A percentile compares a stretch with the other conserved stretches of the same genome.
Conservation (phyloP, 169 alveolate species). For the Neospora caninum region DNA sequence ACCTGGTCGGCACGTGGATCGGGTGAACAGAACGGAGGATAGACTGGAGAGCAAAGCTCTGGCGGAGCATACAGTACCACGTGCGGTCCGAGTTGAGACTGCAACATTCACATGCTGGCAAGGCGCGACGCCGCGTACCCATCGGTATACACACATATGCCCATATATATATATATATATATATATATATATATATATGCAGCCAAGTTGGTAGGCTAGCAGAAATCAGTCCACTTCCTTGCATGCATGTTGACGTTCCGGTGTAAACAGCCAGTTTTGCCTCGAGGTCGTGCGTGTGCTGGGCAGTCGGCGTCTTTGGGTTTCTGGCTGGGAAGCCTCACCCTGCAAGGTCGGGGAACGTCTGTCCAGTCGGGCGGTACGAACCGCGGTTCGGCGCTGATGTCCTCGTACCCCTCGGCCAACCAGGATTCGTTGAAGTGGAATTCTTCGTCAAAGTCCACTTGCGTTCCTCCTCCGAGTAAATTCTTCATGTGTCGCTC, state of each 20-base stretch:
- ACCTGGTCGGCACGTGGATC: too few relatives aligned
- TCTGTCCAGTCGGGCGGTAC: neutral
- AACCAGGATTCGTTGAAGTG: neutral
- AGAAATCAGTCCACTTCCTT: neutral
- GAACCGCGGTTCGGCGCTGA: conserved; percentile 31
- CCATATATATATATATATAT: neutral
- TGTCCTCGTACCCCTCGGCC: neutral
- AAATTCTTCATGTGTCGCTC: neutral
- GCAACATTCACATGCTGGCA: too few relatives aligned
- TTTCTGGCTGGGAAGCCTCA: too few relatives aligned
- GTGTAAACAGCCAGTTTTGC: too few relatives aligned
- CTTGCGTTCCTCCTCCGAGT: neutral
- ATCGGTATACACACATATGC: neutral
- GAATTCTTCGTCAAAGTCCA: neutral
- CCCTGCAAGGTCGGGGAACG: conserved; percentile 2
- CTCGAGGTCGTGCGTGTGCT: too few relatives aligned
- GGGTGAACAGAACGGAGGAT: too few relatives aligned
- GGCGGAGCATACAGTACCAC: too few relatives aligned
- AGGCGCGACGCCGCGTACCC: too few relatives aligned
- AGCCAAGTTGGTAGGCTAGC: neutral
- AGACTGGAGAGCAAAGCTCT: too few relatives aligned
- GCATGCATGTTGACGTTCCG: too few relatives aligned
- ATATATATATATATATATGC: neutral
- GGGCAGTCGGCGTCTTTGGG: too few relatives aligned
- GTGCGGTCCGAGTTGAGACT: too few relatives aligned